Conservation (phyloP, 2,329 filamentous ascomycete species). For the Alternaria sp. region DNA sequence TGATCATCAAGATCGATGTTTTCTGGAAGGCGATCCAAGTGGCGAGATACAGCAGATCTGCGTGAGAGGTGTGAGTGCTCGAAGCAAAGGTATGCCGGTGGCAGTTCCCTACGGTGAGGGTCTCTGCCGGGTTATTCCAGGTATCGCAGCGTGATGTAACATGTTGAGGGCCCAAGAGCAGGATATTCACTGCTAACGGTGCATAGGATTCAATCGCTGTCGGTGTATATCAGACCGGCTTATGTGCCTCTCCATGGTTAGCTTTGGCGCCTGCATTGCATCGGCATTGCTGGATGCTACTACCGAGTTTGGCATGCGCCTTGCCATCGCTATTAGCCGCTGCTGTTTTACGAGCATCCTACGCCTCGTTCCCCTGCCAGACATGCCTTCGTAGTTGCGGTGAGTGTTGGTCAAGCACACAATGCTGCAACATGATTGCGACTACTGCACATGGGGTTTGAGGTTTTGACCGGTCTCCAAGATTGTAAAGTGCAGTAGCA, state of each 20-base stretch:
- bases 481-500: neutral
- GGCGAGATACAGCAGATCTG: neutral
- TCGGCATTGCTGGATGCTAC: neutral
- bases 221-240: neutral
- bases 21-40: neutral
- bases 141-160: neutral
- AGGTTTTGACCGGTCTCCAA: neutral
- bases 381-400: neutral
- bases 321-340: neutral
- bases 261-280: slow-evolving; percentile 1
- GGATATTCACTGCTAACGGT: neutral
- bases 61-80: neutral
- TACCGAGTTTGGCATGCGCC: neutral
- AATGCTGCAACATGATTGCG: neutral
- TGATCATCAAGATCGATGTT: neutral
- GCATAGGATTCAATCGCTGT: neutral
- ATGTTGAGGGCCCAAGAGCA: neutral
- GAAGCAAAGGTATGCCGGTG: neutral
- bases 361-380: neutral
- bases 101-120: neutral
- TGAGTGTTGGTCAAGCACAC: neutral
- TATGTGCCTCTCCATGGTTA: neutral
- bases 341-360: neutral
- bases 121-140: neutral
- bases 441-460: neutral